These are phyloP conservation scores for Collybiopsis luxurians DNA, from an alignment of 768 basidiomycete species.

Conservation along the genomic window DNA sequence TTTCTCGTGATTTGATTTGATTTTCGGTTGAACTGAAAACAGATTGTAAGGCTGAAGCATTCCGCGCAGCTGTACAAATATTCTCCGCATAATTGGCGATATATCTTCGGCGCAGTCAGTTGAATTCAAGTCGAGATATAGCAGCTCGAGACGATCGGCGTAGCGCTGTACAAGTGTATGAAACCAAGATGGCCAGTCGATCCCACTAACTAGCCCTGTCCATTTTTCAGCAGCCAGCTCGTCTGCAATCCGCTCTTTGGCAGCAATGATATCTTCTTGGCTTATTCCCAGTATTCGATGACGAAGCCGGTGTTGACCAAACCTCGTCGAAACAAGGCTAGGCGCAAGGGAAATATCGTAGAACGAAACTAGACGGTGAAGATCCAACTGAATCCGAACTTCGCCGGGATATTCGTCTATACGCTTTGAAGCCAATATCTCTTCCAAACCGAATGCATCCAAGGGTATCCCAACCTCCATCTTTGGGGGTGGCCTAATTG, in stretches of 20 bases:
- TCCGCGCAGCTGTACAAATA: conserved; percentile 18
- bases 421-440: conserved; percentile 23
- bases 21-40: conserved; percentile 7
- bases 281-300: conserved; percentile 27
- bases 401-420: conserved; percentile 30
- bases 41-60: conserved; percentile 28
- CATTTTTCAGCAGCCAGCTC: conserved; percentile 4
- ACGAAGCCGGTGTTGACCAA: conserved; percentile 22
- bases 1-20: background rate
- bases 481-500: background rate
- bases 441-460: background rate
- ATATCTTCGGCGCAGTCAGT: conserved; percentile 1
- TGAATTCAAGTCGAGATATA: conserved; percentile 18
- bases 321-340: conserved; percentile 24
- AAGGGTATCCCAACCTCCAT: conserved; percentile 7
- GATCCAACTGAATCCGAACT: conserved; percentile 29
- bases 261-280: conserved; percentile 14
- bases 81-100: conserved; percentile 8
- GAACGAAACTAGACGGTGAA: conserved; percentile 31
- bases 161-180: conserved; percentile 28
- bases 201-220: conserved; percentile 15
- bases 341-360: conserved; percentile 30
- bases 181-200: conserved; percentile 31
- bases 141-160: conserved; percentile 25
- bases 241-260: conserved; percentile 10